phyloP scores from a whole-genome alignment of 192 early-diverging fungal genomes.

The Coemansia sp. region DNA sequence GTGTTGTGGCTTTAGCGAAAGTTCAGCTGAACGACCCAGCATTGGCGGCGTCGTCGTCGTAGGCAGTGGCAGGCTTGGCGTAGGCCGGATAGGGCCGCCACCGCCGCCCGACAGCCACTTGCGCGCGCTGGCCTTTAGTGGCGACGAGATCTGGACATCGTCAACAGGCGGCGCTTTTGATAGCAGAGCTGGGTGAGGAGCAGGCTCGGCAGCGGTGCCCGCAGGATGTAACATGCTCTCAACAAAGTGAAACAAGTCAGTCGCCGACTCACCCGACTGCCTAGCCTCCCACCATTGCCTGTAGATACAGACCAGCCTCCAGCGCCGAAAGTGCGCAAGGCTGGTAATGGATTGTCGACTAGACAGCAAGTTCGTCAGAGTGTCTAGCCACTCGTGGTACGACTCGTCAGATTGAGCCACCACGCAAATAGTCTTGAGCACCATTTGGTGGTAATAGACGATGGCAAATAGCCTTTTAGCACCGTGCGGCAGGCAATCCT shows the following conservation, averaged over 20 bases:
- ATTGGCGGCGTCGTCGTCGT: not conserved
- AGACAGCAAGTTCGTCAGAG: conserved; percentile 34
- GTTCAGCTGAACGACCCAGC: conserved; percentile 5
- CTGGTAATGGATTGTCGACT: conserved; percentile 35
- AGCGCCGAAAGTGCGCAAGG: conserved; percentile 39
- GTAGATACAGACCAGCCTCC: conserved; percentile 45
- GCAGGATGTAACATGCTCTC: conserved; percentile 10
- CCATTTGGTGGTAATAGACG: conserved; percentile 46
- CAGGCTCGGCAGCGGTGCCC: no score
- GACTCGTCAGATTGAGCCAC: conserved; percentile 37
- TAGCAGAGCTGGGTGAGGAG: not conserved
- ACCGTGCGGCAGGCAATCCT: conserved; percentile 42
- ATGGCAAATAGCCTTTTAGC: conserved; percentile 47
- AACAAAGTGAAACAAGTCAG: conserved; percentile 34
- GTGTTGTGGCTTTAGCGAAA: conserved; percentile 12
- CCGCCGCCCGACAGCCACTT: conserved; percentile 23
- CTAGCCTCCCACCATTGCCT: conserved; percentile 53
- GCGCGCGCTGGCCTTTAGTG: conserved; percentile 16
- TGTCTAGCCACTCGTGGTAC: conserved; percentile 48
- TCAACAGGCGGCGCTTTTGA: not conserved
- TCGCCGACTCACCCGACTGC: conserved; percentile 41
- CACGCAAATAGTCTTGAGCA: conserved; percentile 42
- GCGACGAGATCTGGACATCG: not conserved
- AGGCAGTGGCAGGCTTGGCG: conserved; percentile 6
- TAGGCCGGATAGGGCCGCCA: conserved; percentile 1